Base-by-base conservation (phyloP, 306 rosid genomes). In the Purshia tridentata region DNA sequence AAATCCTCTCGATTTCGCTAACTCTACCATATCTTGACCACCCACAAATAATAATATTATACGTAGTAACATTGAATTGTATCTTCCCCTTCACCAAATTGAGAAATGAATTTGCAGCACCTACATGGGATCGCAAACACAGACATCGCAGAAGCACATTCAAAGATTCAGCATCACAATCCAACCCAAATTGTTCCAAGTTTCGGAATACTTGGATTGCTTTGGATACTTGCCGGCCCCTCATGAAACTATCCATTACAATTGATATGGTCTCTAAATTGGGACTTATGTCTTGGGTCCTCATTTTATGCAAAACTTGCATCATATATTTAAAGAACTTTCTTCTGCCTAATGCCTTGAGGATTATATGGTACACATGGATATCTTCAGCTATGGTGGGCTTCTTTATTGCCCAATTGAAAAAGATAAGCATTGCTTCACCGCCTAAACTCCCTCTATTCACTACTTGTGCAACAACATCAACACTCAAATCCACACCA, bases 271-370 rank as follows among this genome's bases (percentile, higher is more conserved):
- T 59, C 4, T 77, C 84, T 6, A 84, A 76, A 78, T 89, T 88
- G 65, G 81, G 83, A 54, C 53, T 57, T 39, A 89, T 19, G 11
- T 79, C 89, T 39, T 65, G 69, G 14, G 50, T 12, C 39, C 75
- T 85, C 91, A 89, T 84, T 8, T 75, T 77, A 77, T 41, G 13
- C 51, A 93, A 73, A 74, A 91, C 55, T 14, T 77, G 72, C 69
- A 68, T 74, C 90, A 91, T 78, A 62, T 73, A 74, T 11, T 55
- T 70, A 8, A 88, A 84, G 70, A 88, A 88, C 8, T 88, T 89
- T 69, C 97, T 89, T 77, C 97, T 91, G 14, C 98, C 98, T 11
- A 89, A 41, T 16, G 92, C 96, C 76, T 85, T 93, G 67, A 91
- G 83, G 64, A 91, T 51, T 55, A 93, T 78, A 47, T 72, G 81